Evolutionary conservation across 768 basidiomycete species (phyloP).

Genomic region (Termitomyces eurrhizus): DNA sequence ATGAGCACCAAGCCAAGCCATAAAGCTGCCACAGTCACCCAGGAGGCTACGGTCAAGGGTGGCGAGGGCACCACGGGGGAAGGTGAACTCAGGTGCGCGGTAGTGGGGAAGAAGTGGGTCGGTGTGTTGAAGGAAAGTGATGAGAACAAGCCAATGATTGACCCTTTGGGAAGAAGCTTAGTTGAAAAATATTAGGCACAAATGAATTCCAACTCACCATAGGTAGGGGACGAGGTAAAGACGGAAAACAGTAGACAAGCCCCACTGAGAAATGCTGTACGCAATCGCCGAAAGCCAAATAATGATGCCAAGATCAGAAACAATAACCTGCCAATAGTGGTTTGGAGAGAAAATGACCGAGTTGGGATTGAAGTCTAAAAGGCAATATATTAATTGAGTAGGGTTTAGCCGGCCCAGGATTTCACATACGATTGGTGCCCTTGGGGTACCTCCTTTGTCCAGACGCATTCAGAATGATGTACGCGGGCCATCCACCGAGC

Average conservation of each 20-base stretch:
- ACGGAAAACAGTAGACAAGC: constrained; percentile 70
- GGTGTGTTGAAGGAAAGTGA: constrained; percentile 98
- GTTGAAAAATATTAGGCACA: not conserved
- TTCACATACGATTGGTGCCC: constrained; percentile 70
- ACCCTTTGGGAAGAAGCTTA: constrained; percentile 40
- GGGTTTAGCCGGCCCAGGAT: not conserved
- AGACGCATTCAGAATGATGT: constrained; percentile 78
- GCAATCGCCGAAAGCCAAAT: constrained; percentile 62
- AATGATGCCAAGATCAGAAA: constrained; percentile 80
- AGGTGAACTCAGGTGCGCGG: constrained; percentile 84
- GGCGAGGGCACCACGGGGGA: constrained; percentile 88
- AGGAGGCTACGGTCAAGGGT: constrained; percentile 85
- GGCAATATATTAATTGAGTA: not conserved
- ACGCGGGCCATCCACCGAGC: constrained; percentile 84
- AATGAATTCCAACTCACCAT: constrained; percentile 40
- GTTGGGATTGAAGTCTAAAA: constrained; percentile 69
- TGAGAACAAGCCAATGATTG: constrained; percentile 93
- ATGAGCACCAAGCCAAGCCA: constrained; percentile 82
- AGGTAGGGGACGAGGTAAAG: constrained; percentile 89
- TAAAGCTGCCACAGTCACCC: constrained; percentile 72
- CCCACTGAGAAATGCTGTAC: constrained; percentile 53
- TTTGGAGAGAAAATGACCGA: constrained; percentile 83
- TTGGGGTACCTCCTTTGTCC: constrained; percentile 80
- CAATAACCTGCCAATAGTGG: constrained; percentile 70
- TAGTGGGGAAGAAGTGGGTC: constrained; percentile 95